Conservation (phyloP, 202 grass and related monocot species). For the Sporobolus alterniflorus region DNA sequence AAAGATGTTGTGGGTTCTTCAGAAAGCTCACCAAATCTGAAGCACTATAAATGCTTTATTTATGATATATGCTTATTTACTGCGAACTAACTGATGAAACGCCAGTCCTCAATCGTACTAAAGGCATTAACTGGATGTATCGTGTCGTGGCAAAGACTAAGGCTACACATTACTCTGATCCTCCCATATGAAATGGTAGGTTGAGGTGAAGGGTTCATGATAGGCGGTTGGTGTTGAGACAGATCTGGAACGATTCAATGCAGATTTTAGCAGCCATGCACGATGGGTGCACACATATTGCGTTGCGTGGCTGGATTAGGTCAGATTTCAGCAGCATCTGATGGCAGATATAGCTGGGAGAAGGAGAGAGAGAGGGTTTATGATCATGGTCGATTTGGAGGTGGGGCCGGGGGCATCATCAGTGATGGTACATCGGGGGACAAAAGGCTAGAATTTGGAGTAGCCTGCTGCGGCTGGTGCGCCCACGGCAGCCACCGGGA, state of each 20-base stretch:
- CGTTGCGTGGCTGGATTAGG: not conserved
- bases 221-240: constrained; percentile 41
- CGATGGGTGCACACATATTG: not conserved
- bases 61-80: not conserved
- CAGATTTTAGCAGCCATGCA: constrained; percentile 20
- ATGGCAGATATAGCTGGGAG: not conserved
- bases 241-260: constrained; percentile 53
- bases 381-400: not conserved
- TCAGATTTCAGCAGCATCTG: constrained; percentile 37
- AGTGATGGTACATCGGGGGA: constrained; percentile 53
- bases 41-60: too few relatives aligned
- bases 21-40: too few relatives aligned
- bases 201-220: constrained; percentile 19
- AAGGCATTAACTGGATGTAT: not conserved
- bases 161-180: too few relatives aligned
- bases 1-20: too few relatives aligned
- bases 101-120: not conserved
- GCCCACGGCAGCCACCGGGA: not conserved
- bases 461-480: constrained; percentile 20
- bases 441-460: constrained; percentile 64
- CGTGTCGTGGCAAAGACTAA: not conserved
- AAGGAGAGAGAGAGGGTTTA: not conserved
- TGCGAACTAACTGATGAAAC: too few relatives aligned
- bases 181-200: too few relatives aligned
- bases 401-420: constrained; percentile 52